These are phyloP conservation scores for Fragilariopsis cylindrus DNA, from an alignment of 108 stramenopile species.

Conservation along the genomic window DNA sequence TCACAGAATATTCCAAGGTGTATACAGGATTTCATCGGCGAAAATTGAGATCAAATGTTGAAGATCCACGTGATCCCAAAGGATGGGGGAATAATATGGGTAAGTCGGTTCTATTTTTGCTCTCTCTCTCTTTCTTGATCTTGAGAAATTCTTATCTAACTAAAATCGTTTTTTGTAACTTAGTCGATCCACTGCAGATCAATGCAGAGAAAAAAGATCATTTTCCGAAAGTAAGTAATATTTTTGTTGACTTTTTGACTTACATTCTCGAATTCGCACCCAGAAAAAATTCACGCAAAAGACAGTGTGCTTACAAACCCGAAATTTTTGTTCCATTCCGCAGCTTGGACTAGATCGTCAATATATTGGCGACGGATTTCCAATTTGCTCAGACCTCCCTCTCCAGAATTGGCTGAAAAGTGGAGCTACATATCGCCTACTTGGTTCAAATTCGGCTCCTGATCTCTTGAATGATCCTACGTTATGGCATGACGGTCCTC, in stretches of 20 bases:
- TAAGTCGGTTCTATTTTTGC: not conserved
- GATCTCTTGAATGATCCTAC: slow-evolving; percentile 11
- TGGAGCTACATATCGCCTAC: slow-evolving; percentile 56
- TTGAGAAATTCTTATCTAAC: not conserved
- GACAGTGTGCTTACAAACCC: not conserved
- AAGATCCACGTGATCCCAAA: slow-evolving; percentile 22
- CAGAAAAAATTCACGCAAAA: not conserved
- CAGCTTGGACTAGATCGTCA: slow-evolving; percentile 38
- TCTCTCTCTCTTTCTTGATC: not conserved
- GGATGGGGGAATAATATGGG: not conserved
- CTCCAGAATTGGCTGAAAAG: slow-evolving; percentile 47
- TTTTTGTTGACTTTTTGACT: not conserved
- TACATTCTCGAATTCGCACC: not conserved
- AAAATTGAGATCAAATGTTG: slow-evolving; percentile 47
- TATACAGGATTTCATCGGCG: slow-evolving; percentile 61
- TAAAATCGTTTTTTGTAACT: not conserved
- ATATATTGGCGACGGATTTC: slow-evolving; percentile 71
- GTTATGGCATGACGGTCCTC: slow-evolving; percentile 16
- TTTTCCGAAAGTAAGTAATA: slow-evolving; percentile 58
- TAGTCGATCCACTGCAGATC: slow-evolving; percentile 29
- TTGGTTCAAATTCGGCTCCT: slow-evolving; percentile 41
- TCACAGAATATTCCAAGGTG: slow-evolving; percentile 34
- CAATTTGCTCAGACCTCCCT: slow-evolving; percentile 64
- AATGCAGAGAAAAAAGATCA: slow-evolving; percentile 47
- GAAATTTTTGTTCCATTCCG: not conserved